Evolutionary conservation across 2,329 filamentous ascomycete genomes (phyloP).

Genomic region (Rosellinia necatrix): DNA sequence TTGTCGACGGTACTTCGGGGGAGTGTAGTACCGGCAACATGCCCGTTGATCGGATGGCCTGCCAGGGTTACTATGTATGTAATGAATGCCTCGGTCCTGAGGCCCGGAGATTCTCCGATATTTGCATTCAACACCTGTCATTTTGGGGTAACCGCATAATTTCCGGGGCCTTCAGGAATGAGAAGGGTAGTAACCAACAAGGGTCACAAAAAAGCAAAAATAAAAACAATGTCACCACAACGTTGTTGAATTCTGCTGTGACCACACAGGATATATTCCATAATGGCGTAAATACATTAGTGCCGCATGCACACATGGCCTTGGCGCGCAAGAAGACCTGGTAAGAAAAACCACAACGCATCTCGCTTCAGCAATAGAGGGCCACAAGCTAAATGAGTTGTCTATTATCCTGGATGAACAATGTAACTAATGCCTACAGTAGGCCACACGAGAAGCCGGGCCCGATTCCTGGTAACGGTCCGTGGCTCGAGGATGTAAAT

Average conservation of each 20-base stretch:
- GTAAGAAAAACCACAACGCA: constrained; percentile 16
- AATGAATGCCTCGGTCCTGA: constrained; percentile 30
- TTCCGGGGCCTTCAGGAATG: not conserved
- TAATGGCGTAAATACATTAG: constrained; percentile 15
- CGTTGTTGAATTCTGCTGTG: not conserved
- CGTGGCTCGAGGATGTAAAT: not conserved
- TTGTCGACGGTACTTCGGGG: too few species aligned
- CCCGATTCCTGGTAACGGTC: too few species aligned
- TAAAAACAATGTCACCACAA: not conserved
- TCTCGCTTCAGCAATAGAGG: constrained; percentile 22
- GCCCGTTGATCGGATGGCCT: constrained; percentile 20
- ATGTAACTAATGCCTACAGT: not conserved
- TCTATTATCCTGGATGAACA: constrained; percentile 1
- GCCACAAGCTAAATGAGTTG: constrained; percentile 20
- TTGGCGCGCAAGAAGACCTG: constrained; percentile 15
- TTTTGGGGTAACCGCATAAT: constrained; percentile 15
- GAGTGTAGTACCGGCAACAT: too few species aligned
- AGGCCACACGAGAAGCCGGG: too few species aligned
- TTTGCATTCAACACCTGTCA: constrained; percentile 23
- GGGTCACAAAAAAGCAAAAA: not conserved
- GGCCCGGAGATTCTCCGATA: constrained; percentile 35
- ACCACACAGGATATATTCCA: constrained; percentile 9
- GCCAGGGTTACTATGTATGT: constrained; percentile 29
- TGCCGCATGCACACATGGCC: constrained; percentile 3
- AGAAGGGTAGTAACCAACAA: constrained; percentile 1